Conservation (phyloP, 2,329 filamentous ascomycete species). For the Cordyceps cicadae region DNA sequence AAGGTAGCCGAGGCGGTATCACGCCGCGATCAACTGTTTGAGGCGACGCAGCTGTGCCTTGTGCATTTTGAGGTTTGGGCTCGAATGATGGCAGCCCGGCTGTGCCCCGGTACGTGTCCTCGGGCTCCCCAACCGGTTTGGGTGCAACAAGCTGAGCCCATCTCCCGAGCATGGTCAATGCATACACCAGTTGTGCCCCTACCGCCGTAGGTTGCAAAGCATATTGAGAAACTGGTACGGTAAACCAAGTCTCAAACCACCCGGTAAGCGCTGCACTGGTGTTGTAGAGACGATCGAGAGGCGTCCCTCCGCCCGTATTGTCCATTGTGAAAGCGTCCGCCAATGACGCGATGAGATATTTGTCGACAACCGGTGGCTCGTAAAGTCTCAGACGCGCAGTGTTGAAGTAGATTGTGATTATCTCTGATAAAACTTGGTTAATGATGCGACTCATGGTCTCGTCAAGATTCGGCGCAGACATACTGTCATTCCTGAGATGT, state of each 20-base stretch:
- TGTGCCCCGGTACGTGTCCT: not conserved
- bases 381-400: constrained; percentile 36
- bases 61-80: not conserved
- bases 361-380: constrained; percentile 38
- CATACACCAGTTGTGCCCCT: constrained; percentile 40
- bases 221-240: constrained; percentile 34
- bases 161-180: constrained; percentile 41
- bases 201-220: constrained; percentile 38
- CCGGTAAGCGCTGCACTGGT: constrained; percentile 37
- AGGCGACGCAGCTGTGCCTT: constrained; percentile 1
- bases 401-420: constrained; percentile 32
- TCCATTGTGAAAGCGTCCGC: constrained; percentile 34
- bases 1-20: not conserved
- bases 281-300: constrained; percentile 42
- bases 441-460: not conserved
- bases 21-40: not conserved
- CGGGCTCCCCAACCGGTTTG: constrained; percentile 16
- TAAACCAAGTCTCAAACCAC: constrained; percentile 43
- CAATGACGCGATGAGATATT: constrained; percentile 31
- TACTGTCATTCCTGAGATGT: constrained; percentile 30
- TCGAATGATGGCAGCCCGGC: constrained; percentile 9
- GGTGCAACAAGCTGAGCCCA: constrained; percentile 41
- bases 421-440: constrained; percentile 20
- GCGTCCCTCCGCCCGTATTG: constrained; percentile 29
- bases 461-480: constrained; percentile 13